These are phyloP conservation scores for Prillingera fragicola DNA, from an alignment of 1,284 basidiomycete genomes.

Conservation along the genomic window DNA sequence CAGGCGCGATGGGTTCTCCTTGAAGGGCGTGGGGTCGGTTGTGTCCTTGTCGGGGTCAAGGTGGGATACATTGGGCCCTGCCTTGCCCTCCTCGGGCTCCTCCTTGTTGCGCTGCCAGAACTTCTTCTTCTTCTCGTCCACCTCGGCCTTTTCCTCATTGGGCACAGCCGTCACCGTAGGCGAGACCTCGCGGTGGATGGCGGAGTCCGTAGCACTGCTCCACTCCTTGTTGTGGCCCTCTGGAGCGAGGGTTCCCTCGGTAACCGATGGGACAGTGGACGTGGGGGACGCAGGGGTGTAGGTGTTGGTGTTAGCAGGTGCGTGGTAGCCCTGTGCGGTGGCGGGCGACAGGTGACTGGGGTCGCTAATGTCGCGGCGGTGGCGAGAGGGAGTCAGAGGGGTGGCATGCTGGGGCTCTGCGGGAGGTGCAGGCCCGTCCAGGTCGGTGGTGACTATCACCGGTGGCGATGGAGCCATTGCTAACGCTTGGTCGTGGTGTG, in stretches of 20 bases:
- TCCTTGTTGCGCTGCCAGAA: conserved; percentile 22
- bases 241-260: conserved; percentile 62
- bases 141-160: not conserved
- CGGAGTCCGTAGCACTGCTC: conserved; percentile 7
- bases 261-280: conserved; percentile 17
- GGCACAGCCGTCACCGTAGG: conserved; percentile 1
- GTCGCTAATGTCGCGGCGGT: conserved; percentile 12
- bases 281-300: conserved; percentile 21
- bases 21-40: conserved; percentile 66
- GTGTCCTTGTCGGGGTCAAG: conserved; percentile 53
- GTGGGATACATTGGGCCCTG: conserved; percentile 36
- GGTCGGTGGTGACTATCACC: conserved; percentile 38
- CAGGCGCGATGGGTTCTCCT: conserved; percentile 66
- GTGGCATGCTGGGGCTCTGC: conserved; percentile 1
- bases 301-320: not conserved
- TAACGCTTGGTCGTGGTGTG: no score
- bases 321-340: conserved; percentile 9
- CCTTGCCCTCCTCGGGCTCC: conserved; percentile 15
- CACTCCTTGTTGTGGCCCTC: conserved; percentile 50
- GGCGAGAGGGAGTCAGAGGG: conserved; percentile 10
- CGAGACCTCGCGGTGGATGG: not conserved
- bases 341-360: conserved; percentile 29
- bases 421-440: conserved; percentile 18
- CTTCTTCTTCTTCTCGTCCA: conserved; percentile 5
- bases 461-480: conserved; percentile 24